Base-by-base conservation (phyloP, 331 rosid species). In the Acacia pycnantha region DNA sequence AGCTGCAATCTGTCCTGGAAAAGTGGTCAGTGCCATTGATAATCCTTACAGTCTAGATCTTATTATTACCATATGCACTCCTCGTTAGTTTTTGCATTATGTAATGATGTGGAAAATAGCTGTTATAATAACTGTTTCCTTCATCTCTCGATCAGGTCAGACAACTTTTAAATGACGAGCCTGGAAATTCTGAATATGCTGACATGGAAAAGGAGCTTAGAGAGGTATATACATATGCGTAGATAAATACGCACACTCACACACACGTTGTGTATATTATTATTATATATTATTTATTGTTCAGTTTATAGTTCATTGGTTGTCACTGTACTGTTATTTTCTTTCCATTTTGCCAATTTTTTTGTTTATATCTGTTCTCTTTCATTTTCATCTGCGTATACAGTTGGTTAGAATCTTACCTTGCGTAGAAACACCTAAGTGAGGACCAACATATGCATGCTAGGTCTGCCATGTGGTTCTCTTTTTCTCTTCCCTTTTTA, bases 121-220 rank as follows among this genome's bases (percentile, higher is more conserved):
- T 66, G 50, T 26, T 26, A 4, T 77, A 46, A 50, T 76, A 47
- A 64, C 62, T 73, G 73, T 80, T 33, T 53, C 77, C 64, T 18
- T 82, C 56, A 18, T 62, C 48, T 79, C 53, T 80, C 78, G 40
- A 74, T 78, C 92, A 95, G 99, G 97, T 95, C 43, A 90, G 90
- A 81, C 87, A 89, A 74, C 88, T 92, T 40, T 78, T 95, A 77
- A 91, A 74, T 46, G 92, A 89, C 66, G 97, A 93, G 37, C 97
- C 99, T 31, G 85, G 85, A 21, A 95, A 93, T 86, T 73, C 94
- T 15, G 98, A 93, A 71, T 93, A 92, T 90, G 95, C 82, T 35
- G 99, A 95, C 74, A 91, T 95, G 99, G 98, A 92, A 89, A 92
- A 89, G 82, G 99, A 95, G 86, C 96, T 95, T 79, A 77, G 64